Evolutionary conservation across 306 rosid species (phyloP), one percentile per base, ranked within the genome.

Genomic region (Trichosanthes truncata): DNA sequence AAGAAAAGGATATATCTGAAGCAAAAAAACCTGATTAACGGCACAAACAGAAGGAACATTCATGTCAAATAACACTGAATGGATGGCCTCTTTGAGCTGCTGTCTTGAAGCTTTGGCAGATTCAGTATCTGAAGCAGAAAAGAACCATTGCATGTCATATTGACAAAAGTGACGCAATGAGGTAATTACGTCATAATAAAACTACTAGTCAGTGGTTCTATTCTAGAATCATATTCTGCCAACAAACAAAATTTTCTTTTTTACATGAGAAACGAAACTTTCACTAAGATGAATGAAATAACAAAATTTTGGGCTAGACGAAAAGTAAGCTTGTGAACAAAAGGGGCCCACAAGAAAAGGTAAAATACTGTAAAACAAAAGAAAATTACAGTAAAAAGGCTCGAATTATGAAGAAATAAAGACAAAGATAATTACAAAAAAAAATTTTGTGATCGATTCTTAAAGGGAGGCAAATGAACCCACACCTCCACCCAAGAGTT

Each of bases 21-120:
- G 59, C 38, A 43, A 25, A 79, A 77, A 80, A 66, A 92, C 98
- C 95, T 94, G 98, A 87, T 87, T 92, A 81, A 94, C 85, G 62
- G 97, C 95, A 86, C 97, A 92, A 82, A 92, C 91, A 82, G 90
- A 88, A 43, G 98, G 97, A 81, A 91, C 98, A 78, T 92, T 86
- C 95, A 94, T 85, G 85, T 89, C 93, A 80, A 92, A 94, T 68
- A 94, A 78, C 76, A 89, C 90, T 63, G 87, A 52, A 78, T 85
- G 81, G n/a, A 92, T 87, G 74, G 95, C 87, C 66, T 94, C 92
- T 88, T 89, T 92, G 79, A 94, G 98, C 81, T 94, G 97, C 61
- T 56, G 84, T 76, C 97, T 91, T 0, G 95, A 92, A 82, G 93
- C 92, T 91, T 78, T 89, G 45, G 97, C 93, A 62, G 92, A 80